Conservation (phyloP, 2,329 filamentous ascomycete genomes). For the Akanthomyces uredinophilus region DNA sequence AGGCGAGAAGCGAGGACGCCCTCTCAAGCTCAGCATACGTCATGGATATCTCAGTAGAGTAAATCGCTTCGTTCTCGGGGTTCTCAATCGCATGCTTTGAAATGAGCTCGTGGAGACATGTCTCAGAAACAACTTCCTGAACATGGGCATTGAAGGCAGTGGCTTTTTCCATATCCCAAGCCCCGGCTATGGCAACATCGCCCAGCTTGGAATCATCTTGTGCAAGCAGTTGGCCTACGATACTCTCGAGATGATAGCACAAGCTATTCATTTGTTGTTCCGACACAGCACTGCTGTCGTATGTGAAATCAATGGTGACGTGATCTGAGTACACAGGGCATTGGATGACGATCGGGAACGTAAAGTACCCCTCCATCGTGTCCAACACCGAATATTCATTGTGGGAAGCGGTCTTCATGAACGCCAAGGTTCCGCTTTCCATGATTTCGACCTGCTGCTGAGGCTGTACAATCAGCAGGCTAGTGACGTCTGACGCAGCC, state of each 20-base stretch:
- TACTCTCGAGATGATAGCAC: background rate
- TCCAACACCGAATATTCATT: background rate
- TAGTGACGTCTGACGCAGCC: conserved; percentile 10
- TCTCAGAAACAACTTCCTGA: background rate
- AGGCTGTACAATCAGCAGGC: conserved; percentile 7
- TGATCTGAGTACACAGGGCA: background rate
- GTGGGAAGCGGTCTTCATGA: background rate
- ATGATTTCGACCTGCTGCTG: background rate
- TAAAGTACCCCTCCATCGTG: background rate
- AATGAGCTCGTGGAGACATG: background rate
- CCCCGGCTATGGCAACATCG: background rate
- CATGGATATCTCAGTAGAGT: background rate
- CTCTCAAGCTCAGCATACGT: conserved; percentile 4
- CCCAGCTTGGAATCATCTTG: background rate
- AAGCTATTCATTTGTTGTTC: background rate
- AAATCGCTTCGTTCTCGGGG: background rate
- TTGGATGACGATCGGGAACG: background rate
- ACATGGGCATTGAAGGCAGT: background rate
- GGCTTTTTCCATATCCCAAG: background rate
- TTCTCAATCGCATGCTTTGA: background rate
- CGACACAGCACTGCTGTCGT: background rate
- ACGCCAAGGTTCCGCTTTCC: background rate
- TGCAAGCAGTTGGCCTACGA: background rate
- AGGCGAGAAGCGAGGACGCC: background rate
- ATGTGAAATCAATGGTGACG: background rate